Conservation (phyloP, 257 asterid species). For the Gentiana dahurica region DNA sequence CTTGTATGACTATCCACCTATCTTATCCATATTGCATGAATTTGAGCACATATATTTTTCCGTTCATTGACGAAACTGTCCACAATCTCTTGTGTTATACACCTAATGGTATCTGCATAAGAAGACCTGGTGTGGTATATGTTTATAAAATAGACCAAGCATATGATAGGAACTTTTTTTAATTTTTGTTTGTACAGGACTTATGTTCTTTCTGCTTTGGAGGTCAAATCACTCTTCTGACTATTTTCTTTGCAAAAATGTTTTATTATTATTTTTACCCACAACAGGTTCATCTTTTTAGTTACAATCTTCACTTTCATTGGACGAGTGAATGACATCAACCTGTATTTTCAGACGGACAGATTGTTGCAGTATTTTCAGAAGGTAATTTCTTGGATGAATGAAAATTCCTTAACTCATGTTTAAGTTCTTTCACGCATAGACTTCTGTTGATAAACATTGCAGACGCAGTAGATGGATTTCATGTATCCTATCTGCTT, state of each 20-base stretch:
- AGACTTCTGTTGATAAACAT: too few species aligned
- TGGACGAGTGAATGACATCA: conserved; percentile 56
- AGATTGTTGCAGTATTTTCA: conserved; percentile 76
- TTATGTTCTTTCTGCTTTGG: not conserved
- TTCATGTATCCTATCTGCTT: too few species aligned
- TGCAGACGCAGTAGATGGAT: too few species aligned
- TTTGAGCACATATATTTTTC: too few species aligned
- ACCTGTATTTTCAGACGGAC: conserved; percentile 16
- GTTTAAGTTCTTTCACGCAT: too few species aligned
- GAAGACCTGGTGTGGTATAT: too few species aligned
- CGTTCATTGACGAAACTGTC: too few species aligned
- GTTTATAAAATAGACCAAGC: not conserved
- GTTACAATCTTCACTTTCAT: conserved; percentile 29
- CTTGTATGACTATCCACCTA: too few species aligned
- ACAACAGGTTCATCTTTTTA: conserved; percentile 70
- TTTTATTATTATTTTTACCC: not conserved
- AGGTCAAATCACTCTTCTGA: not conserved
- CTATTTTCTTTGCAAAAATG: not conserved
- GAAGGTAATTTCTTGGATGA: conserved; percentile 37
- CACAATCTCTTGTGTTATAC: too few species aligned
- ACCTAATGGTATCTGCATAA: too few species aligned
- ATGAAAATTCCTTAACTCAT: too few species aligned
- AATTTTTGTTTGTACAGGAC: not conserved
- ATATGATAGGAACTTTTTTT: not conserved
- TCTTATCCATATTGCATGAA: too few species aligned